Evolutionary conservation across 257 asterid genomes (phyloP).

Genomic region (Echium plantagineum): DNA sequence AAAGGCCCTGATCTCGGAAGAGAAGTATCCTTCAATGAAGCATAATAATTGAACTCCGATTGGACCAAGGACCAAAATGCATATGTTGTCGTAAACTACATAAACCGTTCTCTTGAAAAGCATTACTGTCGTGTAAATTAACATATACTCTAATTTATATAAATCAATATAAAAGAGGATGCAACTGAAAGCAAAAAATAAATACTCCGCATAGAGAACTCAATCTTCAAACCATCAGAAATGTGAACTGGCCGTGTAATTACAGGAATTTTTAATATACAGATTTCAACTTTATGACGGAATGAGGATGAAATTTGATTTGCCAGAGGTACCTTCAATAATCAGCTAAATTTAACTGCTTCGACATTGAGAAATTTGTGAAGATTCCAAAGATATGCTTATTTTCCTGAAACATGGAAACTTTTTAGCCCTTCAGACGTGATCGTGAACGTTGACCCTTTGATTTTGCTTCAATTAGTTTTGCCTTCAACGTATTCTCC

Average conservation of each 20-base stretch:
- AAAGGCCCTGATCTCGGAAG: too few species aligned
- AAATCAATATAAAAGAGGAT: background rate
- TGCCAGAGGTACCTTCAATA: background rate
- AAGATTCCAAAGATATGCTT: background rate
- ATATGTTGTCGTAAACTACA: too few species aligned
- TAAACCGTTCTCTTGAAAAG: too few species aligned
- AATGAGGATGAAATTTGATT: background rate
- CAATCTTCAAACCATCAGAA: background rate
- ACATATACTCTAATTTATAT: too few species aligned
- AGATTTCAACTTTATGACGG: background rate
- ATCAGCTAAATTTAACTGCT: background rate
- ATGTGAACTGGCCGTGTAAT: background rate
- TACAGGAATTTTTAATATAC: background rate
- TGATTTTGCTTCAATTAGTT: constrained; percentile 68
- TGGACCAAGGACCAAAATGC: too few species aligned
- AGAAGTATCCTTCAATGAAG: too few species aligned
- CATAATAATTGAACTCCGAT: too few species aligned
- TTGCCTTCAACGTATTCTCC: constrained; percentile 58
- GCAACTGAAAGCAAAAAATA: background rate
- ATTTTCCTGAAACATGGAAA: constrained; percentile 28
- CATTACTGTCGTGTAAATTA: too few species aligned
- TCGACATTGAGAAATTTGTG: background rate
- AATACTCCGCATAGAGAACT: background rate
- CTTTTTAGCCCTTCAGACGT: constrained; percentile 55
- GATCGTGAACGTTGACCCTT: constrained; percentile 66